Evolutionary conservation across 2,329 filamentous ascomycete species (phyloP), one percentile per base, ranked within the genome.

Genomic region (Leptographium wingfieldii): DNA sequence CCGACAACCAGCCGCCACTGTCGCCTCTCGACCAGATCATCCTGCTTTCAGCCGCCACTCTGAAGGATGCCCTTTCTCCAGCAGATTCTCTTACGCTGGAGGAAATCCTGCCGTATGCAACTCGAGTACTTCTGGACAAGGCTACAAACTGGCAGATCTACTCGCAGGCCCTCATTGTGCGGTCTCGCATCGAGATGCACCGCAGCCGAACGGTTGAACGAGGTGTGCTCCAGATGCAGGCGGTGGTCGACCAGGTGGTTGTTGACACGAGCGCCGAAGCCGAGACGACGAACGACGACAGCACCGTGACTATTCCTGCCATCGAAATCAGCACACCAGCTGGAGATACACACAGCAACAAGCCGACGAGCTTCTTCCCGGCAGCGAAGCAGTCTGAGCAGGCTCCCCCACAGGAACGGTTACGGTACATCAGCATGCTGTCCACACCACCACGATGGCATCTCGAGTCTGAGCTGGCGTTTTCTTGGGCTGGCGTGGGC

Each of bases 91-190:
- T 99, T 0, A 97, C 92, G 0, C 81, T 91, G n/a, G 92, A 97
- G 73, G 90, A 97, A 69, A 92, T 95, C 5, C 73, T 95, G 1
- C 94, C 94, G 0, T 99, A 92, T 69, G 94, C 94, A 0, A 87
- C 86, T 1, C 84, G 94, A 49, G 94, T 97, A 0, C 79, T 99
- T 1, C 82, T 88, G 10, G 91, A 94, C 62, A 92, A 92, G 66
- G 88, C 88, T 54, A 92, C 90, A 0, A 99, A 97, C 71, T 99
- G 94, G 94, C 94, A 97, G 71, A 86, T 96, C 40, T 97, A 97
- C 70, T 96, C 94, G 0, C 92, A 97, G 69, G 94, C 91, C 0
- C 77, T 99, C 10, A 78, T 99, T 0, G 88, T 97, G 1, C 82
- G 94, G 53, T 95, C 90, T 62, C 81, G 94, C 19, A 92, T 97